A percentile compares a stretch with the other conserved stretches of the same genome.
Evolutionary conservation across 495 filamentous ascomycete genomes (phyloP).

Genomic region (Penicillium subrubescens): DNA sequence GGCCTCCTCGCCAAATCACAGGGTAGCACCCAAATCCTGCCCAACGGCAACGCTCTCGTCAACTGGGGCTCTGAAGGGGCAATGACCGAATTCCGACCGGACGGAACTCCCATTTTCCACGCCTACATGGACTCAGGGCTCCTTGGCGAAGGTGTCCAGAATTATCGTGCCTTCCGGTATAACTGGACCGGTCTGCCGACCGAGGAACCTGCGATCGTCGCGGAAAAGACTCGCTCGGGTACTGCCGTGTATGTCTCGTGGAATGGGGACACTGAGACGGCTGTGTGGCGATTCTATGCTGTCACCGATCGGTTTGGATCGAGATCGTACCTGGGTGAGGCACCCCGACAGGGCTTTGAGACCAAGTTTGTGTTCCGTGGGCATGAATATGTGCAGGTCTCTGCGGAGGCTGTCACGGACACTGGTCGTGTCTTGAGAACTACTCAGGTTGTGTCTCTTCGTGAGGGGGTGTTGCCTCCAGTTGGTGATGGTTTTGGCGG

Average conservation of each 20-base stretch:
- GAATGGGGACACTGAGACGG: conserved; percentile 47
- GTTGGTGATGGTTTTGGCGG: neutral
- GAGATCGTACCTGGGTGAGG: conserved; percentile 38
- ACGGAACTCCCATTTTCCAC: conserved; percentile 52
- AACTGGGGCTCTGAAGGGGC: conserved; percentile 59
- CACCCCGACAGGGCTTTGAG: conserved; percentile 39
- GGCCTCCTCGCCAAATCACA: conserved; percentile 56
- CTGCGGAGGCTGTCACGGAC: conserved; percentile 22
- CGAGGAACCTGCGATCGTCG: conserved; percentile 39
- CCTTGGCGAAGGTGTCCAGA: conserved; percentile 37
- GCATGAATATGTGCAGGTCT: conserved; percentile 8
- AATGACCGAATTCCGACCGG: conserved; percentile 53
- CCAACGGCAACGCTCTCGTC: conserved; percentile 54
- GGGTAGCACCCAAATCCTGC: conserved; percentile 58
- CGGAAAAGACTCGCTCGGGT: conserved; percentile 28
- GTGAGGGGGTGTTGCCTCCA: conserved; percentile 26
- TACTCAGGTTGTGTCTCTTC: conserved; percentile 24
- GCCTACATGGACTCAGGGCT: conserved; percentile 36
- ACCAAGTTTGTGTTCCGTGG: conserved; percentile 30
- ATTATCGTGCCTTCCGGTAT: conserved; percentile 39
- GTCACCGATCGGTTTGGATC: conserved; percentile 37
- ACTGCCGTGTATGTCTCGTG: conserved; percentile 44
- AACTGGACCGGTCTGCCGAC: conserved; percentile 40
- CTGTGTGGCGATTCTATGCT: conserved; percentile 41
- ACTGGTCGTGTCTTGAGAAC: conserved; percentile 30